A percentile compares a stretch with the other conserved stretches of the same genome.
Conservation (phyloP, 106 monocot species). For the Vanilla planifolia region DNA sequence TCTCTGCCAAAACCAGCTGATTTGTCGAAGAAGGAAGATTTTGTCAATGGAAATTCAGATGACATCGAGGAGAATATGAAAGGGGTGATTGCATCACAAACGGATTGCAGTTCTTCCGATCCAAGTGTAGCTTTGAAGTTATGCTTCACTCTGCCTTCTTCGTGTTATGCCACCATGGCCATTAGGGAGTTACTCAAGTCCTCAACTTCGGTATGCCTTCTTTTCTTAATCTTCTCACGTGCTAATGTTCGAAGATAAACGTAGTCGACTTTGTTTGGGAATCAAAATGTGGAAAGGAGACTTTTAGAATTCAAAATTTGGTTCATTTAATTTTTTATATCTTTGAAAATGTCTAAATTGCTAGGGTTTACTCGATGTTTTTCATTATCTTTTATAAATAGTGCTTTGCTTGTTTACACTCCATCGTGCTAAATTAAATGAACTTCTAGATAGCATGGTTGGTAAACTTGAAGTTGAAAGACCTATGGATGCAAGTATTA, state of each 20-base stretch:
- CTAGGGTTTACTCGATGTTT: too few relatives aligned
- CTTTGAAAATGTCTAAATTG: too few relatives aligned
- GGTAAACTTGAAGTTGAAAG: too few relatives aligned
- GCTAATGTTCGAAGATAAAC: too few relatives aligned
- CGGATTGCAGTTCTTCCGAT: constrained; percentile 19
- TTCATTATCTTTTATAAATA: neutral
- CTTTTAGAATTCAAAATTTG: neutral
- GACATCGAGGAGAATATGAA: constrained; percentile 4
- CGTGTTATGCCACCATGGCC: constrained; percentile 93
- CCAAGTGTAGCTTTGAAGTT: constrained; percentile 63
- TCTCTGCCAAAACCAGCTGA: constrained; percentile 12
- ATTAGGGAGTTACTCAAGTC: constrained; percentile 78
- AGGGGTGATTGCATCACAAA: neutral
- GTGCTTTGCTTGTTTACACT: neutral
- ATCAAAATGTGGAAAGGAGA: neutral
- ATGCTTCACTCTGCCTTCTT: constrained; percentile 69
- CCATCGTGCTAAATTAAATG: too few relatives aligned
- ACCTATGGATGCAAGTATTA: too few relatives aligned
- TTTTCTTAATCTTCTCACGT: neutral
- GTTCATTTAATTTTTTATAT: neutral
- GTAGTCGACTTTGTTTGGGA: too few relatives aligned
- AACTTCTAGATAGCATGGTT: too few relatives aligned
- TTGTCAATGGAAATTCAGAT: neutral
- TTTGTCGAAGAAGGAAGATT: constrained; percentile 3
- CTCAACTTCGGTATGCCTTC: constrained; percentile 65